Evolutionary conservation across 345 rosid species (phyloP), one percentile per base, ranked within the genome.

Genomic region (Eucalyptus pumila): DNA sequence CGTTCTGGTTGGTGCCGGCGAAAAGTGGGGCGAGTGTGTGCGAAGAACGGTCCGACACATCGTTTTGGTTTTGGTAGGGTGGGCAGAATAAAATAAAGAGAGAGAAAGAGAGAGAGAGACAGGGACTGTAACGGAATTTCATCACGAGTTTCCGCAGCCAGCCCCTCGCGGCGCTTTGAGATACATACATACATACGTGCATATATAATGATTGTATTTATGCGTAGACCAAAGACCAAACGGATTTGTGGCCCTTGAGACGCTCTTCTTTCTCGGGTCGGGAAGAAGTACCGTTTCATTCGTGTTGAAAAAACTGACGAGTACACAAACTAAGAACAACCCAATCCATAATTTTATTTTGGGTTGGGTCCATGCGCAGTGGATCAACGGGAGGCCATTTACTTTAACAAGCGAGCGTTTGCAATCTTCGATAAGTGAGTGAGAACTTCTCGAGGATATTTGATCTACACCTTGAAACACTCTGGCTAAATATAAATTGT

Each of bases 351-450:
- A 60, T 12, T 30, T 27, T 3, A 60, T 60, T 60, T 30, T 11
- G 7, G 32, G 67, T 30, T 11, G 7, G 32, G 67, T 27, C n/a
- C 5, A 6, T 9, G 65, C 15, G 11, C 8, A 60, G n/a, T 65
- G 19, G 3, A 32, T n/a, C 37, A n/a, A n/a, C 11, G 0, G 11
- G 1, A 30, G 37, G 10, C 37, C 37, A 3, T 60, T 60, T 60
- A 27, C 15, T 60, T 60, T 11, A 6, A 11, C 12, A 3, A 60
- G n/a, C n/a, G 27, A 60, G 34, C 15, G 76, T 15, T 14, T 67
- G 10, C 76, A n/a, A 8, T 8, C 1, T 15, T 9, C 1, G 3
- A 14, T 1, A 15, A 0, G 76, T 8, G 21, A n/a, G 11, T n/a
- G 40, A 67, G 40, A 67, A 1, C 23, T 32, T n/a, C 2, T 0